These are phyloP conservation scores for Lepidium didymum DNA, from an alignment of 345 rosid species.

Conservation along the genomic window DNA sequence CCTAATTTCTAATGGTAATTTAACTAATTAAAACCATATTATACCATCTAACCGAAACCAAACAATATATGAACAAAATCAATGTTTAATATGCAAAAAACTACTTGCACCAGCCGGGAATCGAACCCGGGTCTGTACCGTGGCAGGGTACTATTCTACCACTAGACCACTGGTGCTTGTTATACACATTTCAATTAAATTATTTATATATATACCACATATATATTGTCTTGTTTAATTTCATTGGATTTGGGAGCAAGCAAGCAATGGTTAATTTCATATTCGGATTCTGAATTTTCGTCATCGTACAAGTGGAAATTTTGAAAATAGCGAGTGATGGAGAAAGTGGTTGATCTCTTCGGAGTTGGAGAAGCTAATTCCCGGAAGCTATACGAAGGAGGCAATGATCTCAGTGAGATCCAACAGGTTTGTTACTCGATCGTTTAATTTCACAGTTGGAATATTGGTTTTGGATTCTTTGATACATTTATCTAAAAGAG, in stretches of 20 bases:
- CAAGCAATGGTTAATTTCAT: too few relatives aligned
- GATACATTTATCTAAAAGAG: not conserved
- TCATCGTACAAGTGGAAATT: not conserved
- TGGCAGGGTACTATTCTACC: constrained; percentile 66
- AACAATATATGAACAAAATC: not conserved
- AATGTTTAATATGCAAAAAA: too few relatives aligned
- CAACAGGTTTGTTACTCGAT: constrained; percentile 12
- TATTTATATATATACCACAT: too few relatives aligned
- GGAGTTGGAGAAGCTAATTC: constrained; percentile 21
- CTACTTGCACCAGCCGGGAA: constrained; percentile 61
- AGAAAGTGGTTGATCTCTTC: constrained; percentile 27
- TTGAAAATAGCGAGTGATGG: constrained; percentile 3
- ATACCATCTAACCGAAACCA: not conserved
- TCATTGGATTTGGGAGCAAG: too few relatives aligned
- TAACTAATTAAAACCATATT: not conserved
- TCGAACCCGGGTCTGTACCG: constrained; percentile 84
- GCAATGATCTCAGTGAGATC: constrained; percentile 29
- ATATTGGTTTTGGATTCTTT: not conserved
- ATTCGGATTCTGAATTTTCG: not conserved
- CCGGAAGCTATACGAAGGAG: constrained; percentile 17
- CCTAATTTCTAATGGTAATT: not conserved
- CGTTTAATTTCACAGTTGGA: not conserved
- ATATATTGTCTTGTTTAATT: too few relatives aligned
- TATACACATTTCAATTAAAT: not conserved
- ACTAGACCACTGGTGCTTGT: constrained; percentile 43